Evolutionary conservation across 495 filamentous ascomycete species (phyloP).

Genomic region (Talaromyces adpressus): DNA sequence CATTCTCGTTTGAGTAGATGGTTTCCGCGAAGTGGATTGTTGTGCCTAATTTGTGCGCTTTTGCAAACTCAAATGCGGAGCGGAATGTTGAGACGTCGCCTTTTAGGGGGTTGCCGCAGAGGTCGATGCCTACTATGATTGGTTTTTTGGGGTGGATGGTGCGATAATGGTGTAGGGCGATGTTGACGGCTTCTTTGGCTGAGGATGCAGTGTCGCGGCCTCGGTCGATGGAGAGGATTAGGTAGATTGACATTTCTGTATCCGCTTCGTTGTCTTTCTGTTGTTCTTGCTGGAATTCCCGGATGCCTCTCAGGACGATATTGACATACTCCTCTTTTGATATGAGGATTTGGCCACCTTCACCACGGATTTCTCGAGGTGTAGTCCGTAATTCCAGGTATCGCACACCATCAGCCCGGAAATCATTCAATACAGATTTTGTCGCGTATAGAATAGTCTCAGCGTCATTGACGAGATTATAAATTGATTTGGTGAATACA

Average conservation of each 20-base stretch:
- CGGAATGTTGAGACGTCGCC: conserved; percentile 51
- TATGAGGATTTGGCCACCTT: conserved; percentile 23
- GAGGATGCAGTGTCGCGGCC: conserved; percentile 44
- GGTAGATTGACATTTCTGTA: conserved; percentile 41
- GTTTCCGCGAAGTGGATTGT: conserved; percentile 80
- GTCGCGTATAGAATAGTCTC: conserved; percentile 56
- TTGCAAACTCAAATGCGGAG: conserved; percentile 50
- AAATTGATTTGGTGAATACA: conserved; percentile 72
- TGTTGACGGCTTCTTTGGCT: conserved; percentile 53
- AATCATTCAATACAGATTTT: conserved; percentile 60
- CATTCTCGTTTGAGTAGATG: conserved; percentile 31
- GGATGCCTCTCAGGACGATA: conserved; percentile 55
- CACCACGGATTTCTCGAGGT: conserved; percentile 51
- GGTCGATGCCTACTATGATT: conserved; percentile 70
- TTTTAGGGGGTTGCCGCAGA: conserved; percentile 69
- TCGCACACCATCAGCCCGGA: conserved; percentile 62
- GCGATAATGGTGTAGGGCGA: conserved; percentile 47
- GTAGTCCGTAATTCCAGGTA: conserved; percentile 83
- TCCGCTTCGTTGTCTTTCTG: conserved; percentile 6
- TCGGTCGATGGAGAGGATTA: conserved; percentile 76
- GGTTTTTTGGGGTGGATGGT: conserved; percentile 40
- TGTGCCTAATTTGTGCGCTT: conserved; percentile 44
- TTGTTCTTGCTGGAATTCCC: conserved; percentile 25
- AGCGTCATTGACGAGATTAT: conserved; percentile 57
- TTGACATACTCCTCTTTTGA: conserved; percentile 57